Conservation (phyloP, 306 rosid genomes). For the Fragaria nilgerrensis region DNA sequence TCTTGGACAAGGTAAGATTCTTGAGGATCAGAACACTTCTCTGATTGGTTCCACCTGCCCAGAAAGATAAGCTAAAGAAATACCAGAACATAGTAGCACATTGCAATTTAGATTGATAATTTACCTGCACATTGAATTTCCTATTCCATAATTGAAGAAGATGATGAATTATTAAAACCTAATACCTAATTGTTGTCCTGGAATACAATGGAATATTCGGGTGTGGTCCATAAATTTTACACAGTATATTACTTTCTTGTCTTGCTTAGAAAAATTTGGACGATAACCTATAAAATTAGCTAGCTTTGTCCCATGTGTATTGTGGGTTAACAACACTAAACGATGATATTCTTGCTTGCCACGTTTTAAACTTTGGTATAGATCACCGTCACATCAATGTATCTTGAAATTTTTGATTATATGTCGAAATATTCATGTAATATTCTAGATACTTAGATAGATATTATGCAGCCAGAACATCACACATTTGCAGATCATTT, state of each 20-base stretch:
- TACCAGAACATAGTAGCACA: conserved; percentile 50
- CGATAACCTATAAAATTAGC: conserved; percentile 1
- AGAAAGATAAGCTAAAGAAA: conserved; percentile 46
- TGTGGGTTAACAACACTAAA: conserved; percentile 16
- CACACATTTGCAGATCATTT: not conserved
- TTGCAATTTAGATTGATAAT: not conserved
- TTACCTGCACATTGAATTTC: not conserved
- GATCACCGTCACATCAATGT: conserved; percentile 18
- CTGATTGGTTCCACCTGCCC: conserved; percentile 20
- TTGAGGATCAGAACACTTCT: conserved; percentile 29
- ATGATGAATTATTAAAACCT: not conserved
- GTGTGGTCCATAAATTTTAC: conserved; percentile 27
- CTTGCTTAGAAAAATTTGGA: not conserved
- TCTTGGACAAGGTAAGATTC: conserved; percentile 40
- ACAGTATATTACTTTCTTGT: conserved; percentile 12
- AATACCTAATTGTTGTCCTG: conserved; percentile 19
- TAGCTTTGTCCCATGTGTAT: conserved; percentile 22
- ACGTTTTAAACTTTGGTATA: conserved; percentile 15
- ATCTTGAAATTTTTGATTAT: not conserved
- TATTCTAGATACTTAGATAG: not conserved
- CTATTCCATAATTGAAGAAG: not conserved
- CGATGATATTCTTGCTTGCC: conserved; percentile 15
- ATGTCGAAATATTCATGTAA: too few relatives aligned
- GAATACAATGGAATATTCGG: conserved; percentile 46
- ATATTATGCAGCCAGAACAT: not conserved